These are phyloP conservation scores for Pneumocystis canis DNA, from an alignment of 1,139 yeast species.

Conservation along the genomic window DNA sequence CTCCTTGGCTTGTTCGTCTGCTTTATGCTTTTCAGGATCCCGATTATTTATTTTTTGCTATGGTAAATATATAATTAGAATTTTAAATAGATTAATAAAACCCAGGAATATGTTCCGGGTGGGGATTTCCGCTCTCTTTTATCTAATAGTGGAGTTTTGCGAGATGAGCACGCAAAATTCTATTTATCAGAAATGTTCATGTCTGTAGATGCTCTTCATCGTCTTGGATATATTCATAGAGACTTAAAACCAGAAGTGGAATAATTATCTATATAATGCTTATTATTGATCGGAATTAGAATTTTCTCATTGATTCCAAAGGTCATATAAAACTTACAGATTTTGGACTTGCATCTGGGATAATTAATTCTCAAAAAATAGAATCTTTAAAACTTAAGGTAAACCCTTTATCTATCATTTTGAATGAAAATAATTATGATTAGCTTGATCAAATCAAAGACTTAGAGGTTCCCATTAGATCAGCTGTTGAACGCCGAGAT, in stretches of 20 bases:
- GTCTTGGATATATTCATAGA: conserved; percentile 89
- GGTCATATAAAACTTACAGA: conserved; percentile 96
- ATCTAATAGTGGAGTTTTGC: conserved; percentile 81
- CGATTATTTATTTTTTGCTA: conserved; percentile 80
- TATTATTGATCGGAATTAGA: conserved; percentile 21
- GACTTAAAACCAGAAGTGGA: conserved; percentile 80
- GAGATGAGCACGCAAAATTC: conserved; percentile 90
- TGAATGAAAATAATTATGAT: conserved; percentile 27
- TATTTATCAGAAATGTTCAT: conserved; percentile 93
- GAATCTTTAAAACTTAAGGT: conserved; percentile 68
- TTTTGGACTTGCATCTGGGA: conserved; percentile 94
- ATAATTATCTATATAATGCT: not conserved
- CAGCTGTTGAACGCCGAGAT: conserved; percentile 11
- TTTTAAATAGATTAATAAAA: not conserved
- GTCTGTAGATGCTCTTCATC: conserved; percentile 84
- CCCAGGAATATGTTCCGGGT: conserved; percentile 81
- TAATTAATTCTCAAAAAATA: conserved; percentile 81
- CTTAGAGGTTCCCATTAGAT: conserved; percentile 38
- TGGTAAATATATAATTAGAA: conserved; percentile 28
- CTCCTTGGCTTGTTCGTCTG: conserved; percentile 90
- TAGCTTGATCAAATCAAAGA: conserved; percentile 49
- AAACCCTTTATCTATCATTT: not conserved
- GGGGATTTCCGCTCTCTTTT: conserved; percentile 93
- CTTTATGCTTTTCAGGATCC: conserved; percentile 90
- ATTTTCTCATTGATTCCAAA: conserved; percentile 79